Evolutionary conservation across 176 grass and related monocot species (phyloP).

Genomic region (Avena atlantica): DNA sequence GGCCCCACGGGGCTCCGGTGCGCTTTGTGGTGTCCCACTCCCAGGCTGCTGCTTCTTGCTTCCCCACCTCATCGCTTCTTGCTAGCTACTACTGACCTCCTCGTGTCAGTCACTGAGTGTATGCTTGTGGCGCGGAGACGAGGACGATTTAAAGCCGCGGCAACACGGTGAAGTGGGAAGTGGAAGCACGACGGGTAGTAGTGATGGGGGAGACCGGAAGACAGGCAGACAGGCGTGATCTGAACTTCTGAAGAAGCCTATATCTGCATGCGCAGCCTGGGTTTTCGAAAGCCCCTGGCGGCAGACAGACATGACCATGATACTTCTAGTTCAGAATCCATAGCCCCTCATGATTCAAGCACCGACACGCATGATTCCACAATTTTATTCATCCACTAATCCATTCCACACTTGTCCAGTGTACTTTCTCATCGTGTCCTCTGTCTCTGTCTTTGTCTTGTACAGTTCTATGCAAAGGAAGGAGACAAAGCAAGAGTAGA

Average conservation of each 20-base stretch:
- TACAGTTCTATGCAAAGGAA: neutral
- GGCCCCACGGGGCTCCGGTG: neutral
- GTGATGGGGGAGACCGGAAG: neutral
- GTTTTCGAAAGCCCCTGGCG: slow-evolving; percentile 57
- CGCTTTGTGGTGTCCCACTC: neutral
- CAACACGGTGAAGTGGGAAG: slow-evolving; percentile 19
- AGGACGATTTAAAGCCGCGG: slow-evolving; percentile 38
- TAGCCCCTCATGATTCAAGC: slow-evolving; percentile 13
- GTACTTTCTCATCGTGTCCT: slow-evolving; percentile 33
- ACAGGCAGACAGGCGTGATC: slow-evolving; percentile 52
- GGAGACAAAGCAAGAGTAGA: slow-evolving; percentile 25
- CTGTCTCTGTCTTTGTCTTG: neutral
- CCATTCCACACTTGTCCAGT: neutral
- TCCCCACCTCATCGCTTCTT: slow-evolving; percentile 66
- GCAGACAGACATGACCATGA: neutral
- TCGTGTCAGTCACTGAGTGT: neutral
- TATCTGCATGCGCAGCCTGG: slow-evolving; percentile 27
- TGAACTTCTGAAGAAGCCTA: slow-evolving; percentile 28
- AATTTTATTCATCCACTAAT: slow-evolving; percentile 17
- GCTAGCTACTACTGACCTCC: neutral
- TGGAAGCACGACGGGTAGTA: neutral
- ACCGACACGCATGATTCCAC: slow-evolving; percentile 33
- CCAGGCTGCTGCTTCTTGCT: slow-evolving; percentile 43
- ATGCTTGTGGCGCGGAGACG: neutral
- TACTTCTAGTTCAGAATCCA: slow-evolving; percentile 22